phyloP scores from a whole-genome alignment of 768 basidiomycete genomes.

The Tephrocybe sp. region DNA sequence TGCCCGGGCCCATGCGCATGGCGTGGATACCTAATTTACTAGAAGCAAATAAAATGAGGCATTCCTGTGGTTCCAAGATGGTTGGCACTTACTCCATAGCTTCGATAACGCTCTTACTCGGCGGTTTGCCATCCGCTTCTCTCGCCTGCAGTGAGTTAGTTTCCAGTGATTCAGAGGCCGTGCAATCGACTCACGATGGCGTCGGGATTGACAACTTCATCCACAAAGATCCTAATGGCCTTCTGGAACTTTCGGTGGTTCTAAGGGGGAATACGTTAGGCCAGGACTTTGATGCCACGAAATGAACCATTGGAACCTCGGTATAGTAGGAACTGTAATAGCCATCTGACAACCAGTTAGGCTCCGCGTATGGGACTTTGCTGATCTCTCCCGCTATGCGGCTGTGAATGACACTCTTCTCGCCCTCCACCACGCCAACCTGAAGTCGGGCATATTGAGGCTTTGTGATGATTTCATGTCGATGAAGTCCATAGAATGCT shows the following conservation, averaged over 20 bases:
- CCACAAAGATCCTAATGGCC: conserved; percentile 68
- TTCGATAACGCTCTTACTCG: conserved; percentile 72
- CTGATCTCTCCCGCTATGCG: conserved; percentile 65
- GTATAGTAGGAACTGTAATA: conserved; percentile 80
- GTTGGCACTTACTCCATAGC: conserved; percentile 60
- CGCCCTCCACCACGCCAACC: conserved; percentile 71
- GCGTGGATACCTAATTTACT: conserved; percentile 75
- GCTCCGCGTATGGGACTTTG: conserved; percentile 87
- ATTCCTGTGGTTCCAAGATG: conserved; percentile 40
- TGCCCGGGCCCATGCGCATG: conserved; percentile 93
- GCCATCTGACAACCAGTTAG: conserved; percentile 69
- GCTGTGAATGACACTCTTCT: conserved; percentile 56
- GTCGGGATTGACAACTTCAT: conserved; percentile 64
- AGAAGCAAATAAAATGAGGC: not conserved
- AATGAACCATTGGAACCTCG: conserved; percentile 44
- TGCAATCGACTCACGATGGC: conserved; percentile 32
- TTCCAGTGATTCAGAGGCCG: conserved; percentile 2
- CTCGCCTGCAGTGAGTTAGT: conserved; percentile 51
- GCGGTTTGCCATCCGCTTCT: conserved; percentile 89
- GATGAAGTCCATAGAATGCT: conserved; percentile 87
- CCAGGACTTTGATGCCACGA: conserved; percentile 16
- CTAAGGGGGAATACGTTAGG: conserved; percentile 28
- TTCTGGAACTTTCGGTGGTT: conserved; percentile 61
- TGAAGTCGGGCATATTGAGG: conserved; percentile 76
- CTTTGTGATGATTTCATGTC: conserved; percentile 78